Evolutionary conservation across 2,329 filamentous ascomycete genomes (phyloP).

Genomic region (Sphaerulina vaccinii): DNA sequence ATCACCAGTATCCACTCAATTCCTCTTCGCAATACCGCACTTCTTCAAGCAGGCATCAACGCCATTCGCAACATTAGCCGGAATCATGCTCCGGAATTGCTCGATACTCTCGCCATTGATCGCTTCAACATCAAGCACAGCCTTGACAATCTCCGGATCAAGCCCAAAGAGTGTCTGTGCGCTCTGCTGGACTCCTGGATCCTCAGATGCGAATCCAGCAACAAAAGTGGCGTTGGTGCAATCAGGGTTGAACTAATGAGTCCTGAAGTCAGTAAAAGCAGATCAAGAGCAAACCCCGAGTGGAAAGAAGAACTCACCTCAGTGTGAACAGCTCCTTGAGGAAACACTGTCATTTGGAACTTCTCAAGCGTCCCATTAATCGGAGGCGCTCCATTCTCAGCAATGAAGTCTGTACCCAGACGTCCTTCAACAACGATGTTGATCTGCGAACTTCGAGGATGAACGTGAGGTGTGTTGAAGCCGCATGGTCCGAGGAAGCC

Average conservation of each 20-base stretch:
- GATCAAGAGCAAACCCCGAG: background rate
- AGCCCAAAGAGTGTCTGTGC: constrained; percentile 54
- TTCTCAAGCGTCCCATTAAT: constrained; percentile 41
- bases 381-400: constrained; percentile 41
- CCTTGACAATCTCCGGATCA: constrained; percentile 38
- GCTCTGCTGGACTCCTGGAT: constrained; percentile 54
- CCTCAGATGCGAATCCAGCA: constrained; percentile 52
- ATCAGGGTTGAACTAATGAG: constrained; percentile 52
- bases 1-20: too few relatives aligned
- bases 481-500: constrained; percentile 49
- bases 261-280: background rate
- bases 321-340: constrained; percentile 55
- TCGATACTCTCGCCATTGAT: constrained; percentile 41
- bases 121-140: constrained; percentile 36
- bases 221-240: constrained; percentile 54
- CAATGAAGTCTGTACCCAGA: constrained; percentile 53
- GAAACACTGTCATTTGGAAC: constrained; percentile 56
- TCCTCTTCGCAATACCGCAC: constrained; percentile 42
- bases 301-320: constrained; percentile 23
- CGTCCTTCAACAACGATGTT: constrained; percentile 52
- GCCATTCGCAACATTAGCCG: constrained; percentile 52
- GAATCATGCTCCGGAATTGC: constrained; percentile 40
- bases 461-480: constrained; percentile 58
- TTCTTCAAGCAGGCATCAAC: constrained; percentile 55
- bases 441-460: constrained; percentile 56